Evolutionary conservation across 331 rosid species (phyloP).

Genomic region (Acacia concinna): DNA sequence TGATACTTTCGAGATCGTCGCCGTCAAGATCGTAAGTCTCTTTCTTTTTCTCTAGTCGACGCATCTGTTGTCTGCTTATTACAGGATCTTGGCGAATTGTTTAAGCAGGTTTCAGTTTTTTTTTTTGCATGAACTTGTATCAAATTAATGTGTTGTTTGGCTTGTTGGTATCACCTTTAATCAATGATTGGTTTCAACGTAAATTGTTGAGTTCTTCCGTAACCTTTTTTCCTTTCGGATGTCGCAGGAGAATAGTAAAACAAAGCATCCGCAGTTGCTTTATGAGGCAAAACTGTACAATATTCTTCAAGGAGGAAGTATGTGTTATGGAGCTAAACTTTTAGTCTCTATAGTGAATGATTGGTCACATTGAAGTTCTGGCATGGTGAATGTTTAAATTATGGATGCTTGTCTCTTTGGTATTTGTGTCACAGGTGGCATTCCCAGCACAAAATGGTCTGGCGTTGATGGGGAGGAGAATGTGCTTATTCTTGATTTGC

Average conservation of each 20-base stretch:
- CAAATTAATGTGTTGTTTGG: neutral
- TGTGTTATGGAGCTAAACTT: slow-evolving; percentile 18
- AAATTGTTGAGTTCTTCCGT: neutral
- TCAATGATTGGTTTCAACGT: neutral
- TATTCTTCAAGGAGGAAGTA: slow-evolving; percentile 98
- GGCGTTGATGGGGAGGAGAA: slow-evolving; percentile 89
- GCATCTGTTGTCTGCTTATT: neutral
- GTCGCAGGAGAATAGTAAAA: slow-evolving; percentile 80
- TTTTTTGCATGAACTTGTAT: neutral
- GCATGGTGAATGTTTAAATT: neutral
- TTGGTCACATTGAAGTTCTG: slow-evolving; percentile 1
- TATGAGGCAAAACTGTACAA: slow-evolving; percentile 90
- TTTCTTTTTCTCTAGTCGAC: neutral
- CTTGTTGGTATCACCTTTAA: neutral
- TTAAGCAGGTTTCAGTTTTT: neutral
- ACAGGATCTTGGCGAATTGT: neutral
- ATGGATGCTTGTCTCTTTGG: neutral
- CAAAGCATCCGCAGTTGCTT: slow-evolving; percentile 92
- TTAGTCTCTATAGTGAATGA: neutral
- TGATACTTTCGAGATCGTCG: slow-evolving; percentile 90
- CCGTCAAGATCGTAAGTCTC: slow-evolving; percentile 80
- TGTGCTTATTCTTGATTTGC: slow-evolving; percentile 87
- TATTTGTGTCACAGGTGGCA: slow-evolving; percentile 63
- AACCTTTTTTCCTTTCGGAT: neutral
- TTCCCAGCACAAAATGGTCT: slow-evolving; percentile 81